Percentiles rank a stretch among this genome's conserved stretches.
phyloP scores from a whole-genome alignment of 495 filamentous ascomycete genomes.

The Aspergillus avenaceus region DNA sequence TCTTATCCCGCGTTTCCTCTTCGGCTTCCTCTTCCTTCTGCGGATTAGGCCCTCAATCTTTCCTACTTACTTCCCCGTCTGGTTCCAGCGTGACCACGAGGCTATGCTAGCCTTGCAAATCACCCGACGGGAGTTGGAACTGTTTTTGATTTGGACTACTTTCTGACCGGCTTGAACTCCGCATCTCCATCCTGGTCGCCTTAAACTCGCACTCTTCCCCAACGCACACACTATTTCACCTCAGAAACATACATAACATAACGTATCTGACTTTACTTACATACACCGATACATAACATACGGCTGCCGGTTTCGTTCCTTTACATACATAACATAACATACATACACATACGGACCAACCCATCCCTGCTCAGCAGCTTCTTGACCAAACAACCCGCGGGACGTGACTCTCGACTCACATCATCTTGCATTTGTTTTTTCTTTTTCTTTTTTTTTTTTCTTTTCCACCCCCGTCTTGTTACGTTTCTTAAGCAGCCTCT shows the following conservation, averaged over 20 bases:
- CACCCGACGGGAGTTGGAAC: conserved; percentile 26
- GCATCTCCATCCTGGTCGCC: conserved; percentile 19
- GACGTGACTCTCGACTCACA: conserved; percentile 23
- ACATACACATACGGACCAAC: conserved; percentile 7
- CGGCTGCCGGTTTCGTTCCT: not conserved
- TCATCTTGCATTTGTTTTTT: conserved; percentile 26
- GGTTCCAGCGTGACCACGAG: conserved; percentile 23
- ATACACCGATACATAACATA: not conserved
- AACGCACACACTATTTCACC: conserved; percentile 1
- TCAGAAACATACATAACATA: not conserved
- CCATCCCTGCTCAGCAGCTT: conserved; percentile 1
- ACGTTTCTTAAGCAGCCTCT: conserved; percentile 16
- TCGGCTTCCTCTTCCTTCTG: conserved; percentile 9
- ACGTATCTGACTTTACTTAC: conserved; percentile 11
- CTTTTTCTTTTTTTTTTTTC: conserved; percentile 18
- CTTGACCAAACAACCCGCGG: conserved; percentile 15
- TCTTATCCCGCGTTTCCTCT: not conserved
- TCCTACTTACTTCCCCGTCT: conserved; percentile 5
- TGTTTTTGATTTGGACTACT: conserved; percentile 23
- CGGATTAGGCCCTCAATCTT: conserved; percentile 11
- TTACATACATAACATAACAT: conserved; percentile 3
- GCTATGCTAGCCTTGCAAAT: conserved; percentile 31
- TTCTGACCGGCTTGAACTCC: conserved; percentile 19
- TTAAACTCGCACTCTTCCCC: conserved; percentile 9
- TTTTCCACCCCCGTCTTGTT: conserved; percentile 8